A percentile compares a stretch with the other conserved stretches of the same genome.
Evolutionary conservation across 495 filamentous ascomycete species (phyloP).

Genomic region (Xylaria intraflava): DNA sequence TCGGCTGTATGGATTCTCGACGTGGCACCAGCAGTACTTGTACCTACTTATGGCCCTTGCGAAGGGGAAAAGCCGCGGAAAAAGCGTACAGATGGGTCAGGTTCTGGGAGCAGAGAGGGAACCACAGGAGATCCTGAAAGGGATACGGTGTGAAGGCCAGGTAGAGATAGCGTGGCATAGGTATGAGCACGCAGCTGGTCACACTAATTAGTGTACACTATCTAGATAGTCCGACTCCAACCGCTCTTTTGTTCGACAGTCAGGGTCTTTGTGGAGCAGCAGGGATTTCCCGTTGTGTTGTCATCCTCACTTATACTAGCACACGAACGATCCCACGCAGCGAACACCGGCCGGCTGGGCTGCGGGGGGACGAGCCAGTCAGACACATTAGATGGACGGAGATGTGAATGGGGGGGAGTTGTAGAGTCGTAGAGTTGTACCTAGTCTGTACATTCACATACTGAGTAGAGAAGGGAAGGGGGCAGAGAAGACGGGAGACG

Average conservation of each 20-base stretch:
- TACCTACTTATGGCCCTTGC: background rate
- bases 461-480: too few relatives aligned
- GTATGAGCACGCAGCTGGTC: too few relatives aligned
- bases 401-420: too few relatives aligned
- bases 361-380: background rate
- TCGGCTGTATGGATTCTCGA: background rate
- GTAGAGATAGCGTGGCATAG: too few relatives aligned
- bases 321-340: background rate
- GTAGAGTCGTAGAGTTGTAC: too few relatives aligned
- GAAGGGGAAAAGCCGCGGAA: background rate
- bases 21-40: background rate
- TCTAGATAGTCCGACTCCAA: background rate
- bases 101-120: background rate
- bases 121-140: background rate
- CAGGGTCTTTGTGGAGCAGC: background rate
- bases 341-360: background rate
- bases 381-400: too few relatives aligned
- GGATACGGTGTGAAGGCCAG: background rate
- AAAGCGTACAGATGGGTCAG: background rate
- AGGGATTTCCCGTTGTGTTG: conserved; percentile 6
- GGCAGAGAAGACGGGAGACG: too few relatives aligned
- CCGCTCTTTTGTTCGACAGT: background rate
- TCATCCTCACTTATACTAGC: conserved; percentile 1
- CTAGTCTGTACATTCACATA: too few relatives aligned
- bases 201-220: background rate